Base-by-base conservation (phyloP, 805 yeast species). In the Groenewaldozyma salmanticensis region DNA sequence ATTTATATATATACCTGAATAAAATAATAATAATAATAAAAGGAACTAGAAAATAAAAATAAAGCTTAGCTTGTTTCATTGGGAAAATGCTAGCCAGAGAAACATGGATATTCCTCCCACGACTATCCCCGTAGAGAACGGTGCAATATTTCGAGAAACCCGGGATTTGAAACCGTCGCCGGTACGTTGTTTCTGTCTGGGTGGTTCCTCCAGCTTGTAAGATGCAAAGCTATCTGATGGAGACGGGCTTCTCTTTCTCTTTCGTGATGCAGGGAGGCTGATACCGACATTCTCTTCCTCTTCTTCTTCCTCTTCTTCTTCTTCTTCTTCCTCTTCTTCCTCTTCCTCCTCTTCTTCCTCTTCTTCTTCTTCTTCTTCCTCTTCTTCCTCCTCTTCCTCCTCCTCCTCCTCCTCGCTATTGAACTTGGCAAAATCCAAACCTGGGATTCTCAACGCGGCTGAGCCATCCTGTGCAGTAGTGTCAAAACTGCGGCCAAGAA, bases 251-350 rank as follows among this genome's bases (percentile, higher is more conserved):
- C n/a, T n/a, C n/a, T n/a, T n/a, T n/a, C n/a, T n/a, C n/a, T n/a
- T n/a, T n/a, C n/a, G n/a, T n/a, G n/a, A n/a, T n/a, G n/a, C n/a
- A n/a, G n/a, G n/a, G 24, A 21, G 13, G 16, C n/a, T 31, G 9
- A 13, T 15, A 13, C 7, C 7, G 17, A n/a, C 34, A 56, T 58
- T 74, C 81, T 21, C 32, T 13, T 33, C 42, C 20, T 20, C 42
- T 11, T 21, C 39, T 27, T 22, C 31, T n/a, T 35, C 39, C 11
- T 16, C 35, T 19, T 35, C 43, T 4, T 5, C 24, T 6, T 20
- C 43, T 6, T 40, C 39, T 19, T 37, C 39, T 21, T 13, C n/a
- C 7, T 27, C 19, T 7, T 37, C 39, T 37, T 15, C 34, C 33
- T n/a, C 15, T 13, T 22, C 21, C 19, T 24, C 39, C 18, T 20